Evolutionary conservation across 1,284 basidiomycete genomes (phyloP).

Genomic region (Athelia psychrophila): DNA sequence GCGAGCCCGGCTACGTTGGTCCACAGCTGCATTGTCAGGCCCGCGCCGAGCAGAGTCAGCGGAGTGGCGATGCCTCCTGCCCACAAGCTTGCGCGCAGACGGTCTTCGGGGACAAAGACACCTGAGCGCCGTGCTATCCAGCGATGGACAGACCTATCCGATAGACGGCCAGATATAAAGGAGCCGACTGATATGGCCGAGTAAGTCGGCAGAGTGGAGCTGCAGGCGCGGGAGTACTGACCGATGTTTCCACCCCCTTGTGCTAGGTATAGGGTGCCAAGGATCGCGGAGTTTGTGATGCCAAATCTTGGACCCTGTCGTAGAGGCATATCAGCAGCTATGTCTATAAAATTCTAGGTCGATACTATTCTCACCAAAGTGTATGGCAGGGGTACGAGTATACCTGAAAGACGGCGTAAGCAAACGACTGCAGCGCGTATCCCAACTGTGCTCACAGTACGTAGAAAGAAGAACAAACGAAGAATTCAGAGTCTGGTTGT

Average conservation of each 20-base stretch:
- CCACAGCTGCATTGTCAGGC: slow-evolving; percentile 10
- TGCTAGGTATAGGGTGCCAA: slow-evolving; percentile 34
- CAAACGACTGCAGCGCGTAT: too few relatives aligned
- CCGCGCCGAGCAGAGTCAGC: slow-evolving; percentile 11
- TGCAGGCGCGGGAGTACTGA: too few relatives aligned
- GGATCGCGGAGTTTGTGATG: slow-evolving; percentile 32
- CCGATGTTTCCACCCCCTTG: slow-evolving; percentile 31
- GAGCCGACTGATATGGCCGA: slow-evolving; percentile 19
- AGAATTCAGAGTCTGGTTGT: slow-evolving; percentile 5
- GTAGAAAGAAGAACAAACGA: slow-evolving; percentile 8
- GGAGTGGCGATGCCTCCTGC: slow-evolving; percentile 27
- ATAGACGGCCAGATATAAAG: slow-evolving; percentile 29
- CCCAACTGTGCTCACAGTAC: slow-evolving; percentile 3
- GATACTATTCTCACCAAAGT: not conserved
- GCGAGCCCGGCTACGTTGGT: slow-evolving; percentile 5
- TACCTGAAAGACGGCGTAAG: slow-evolving; percentile 1
- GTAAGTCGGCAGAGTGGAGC: too few relatives aligned
- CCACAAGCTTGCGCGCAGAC: slow-evolving; percentile 28
- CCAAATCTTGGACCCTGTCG: slow-evolving; percentile 27
- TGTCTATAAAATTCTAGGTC: not conserved
- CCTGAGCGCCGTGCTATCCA: slow-evolving; percentile 29
- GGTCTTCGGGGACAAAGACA: slow-evolving; percentile 30
- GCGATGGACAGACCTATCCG: slow-evolving; percentile 27
- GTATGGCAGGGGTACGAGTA: slow-evolving; percentile 9
- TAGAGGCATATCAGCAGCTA: not conserved